These are phyloP conservation scores for Mycena metata DNA, from an alignment of 768 basidiomycete genomes.

Conservation along the genomic window DNA sequence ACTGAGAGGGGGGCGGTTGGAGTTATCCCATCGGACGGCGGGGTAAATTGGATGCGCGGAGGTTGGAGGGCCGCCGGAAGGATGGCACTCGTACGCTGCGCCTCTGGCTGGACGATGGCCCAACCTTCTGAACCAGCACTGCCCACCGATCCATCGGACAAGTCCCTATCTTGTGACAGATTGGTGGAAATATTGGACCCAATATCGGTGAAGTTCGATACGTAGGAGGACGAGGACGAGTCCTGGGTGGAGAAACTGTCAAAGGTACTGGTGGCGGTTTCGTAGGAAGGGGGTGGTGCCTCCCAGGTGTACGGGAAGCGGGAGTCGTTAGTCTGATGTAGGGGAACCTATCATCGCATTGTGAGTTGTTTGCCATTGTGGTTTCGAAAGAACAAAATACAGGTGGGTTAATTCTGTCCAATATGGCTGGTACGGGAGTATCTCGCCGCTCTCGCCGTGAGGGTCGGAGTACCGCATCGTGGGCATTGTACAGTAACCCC, in stretches of 20 bases:
- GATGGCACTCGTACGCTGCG: too few relatives aligned
- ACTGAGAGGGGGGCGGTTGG: not conserved
- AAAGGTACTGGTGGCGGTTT: conserved; percentile 23
- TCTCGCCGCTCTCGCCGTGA: not conserved
- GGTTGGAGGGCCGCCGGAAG: not conserved
- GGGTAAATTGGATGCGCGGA: not conserved
- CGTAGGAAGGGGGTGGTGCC: conserved; percentile 34
- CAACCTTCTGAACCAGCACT: not conserved
- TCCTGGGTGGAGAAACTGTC: not conserved
- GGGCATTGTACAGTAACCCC: conserved; percentile 28
- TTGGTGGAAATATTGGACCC: not conserved
- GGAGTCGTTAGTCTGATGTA: not conserved
- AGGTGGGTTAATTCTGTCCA: conserved; percentile 27
- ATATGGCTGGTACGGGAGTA: not conserved
- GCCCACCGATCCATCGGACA: not conserved
- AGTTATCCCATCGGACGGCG: not conserved
- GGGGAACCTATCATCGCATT: not conserved
- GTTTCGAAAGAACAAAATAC: not conserved
- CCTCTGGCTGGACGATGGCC: not conserved
- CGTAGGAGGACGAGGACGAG: not conserved
- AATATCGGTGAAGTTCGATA: not conserved
- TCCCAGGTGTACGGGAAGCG: conserved; percentile 34
- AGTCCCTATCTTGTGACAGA: not conserved
- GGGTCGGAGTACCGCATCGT: conserved; percentile 28
- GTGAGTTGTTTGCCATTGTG: too few relatives aligned